Conservation (phyloP, 345 rosid species). For the Moricandia arvensis region DNA sequence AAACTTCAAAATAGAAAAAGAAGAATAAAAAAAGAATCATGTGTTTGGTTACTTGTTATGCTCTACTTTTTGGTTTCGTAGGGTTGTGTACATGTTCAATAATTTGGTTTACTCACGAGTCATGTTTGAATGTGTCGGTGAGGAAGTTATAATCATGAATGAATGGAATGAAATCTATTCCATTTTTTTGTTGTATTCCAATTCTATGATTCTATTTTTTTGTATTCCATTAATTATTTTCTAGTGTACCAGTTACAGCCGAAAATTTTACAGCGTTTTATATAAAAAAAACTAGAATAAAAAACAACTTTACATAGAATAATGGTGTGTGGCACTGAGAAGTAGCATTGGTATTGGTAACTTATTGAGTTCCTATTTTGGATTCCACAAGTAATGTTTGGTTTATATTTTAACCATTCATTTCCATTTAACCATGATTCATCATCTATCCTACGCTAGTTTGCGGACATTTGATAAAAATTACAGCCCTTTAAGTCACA, state of each 20-base stretch:
- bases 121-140: neutral
- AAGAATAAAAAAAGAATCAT: neutral
- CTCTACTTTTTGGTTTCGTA: neutral
- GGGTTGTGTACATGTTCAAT: neutral
- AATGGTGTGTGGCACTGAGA: neutral
- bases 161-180: too few relatives aligned
- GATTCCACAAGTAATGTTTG: neutral
- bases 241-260: too few relatives aligned
- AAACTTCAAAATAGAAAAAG: neutral
- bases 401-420: neutral
- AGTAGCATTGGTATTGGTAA: slow-evolving; percentile 23
- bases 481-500: neutral
- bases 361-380: too few relatives aligned
- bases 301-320: too few relatives aligned
- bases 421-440: neutral
- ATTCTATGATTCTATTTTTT: too few relatives aligned
- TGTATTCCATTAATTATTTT: too few relatives aligned
- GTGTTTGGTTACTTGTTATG: neutral
- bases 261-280: too few relatives aligned
- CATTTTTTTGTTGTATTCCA: too few relatives aligned
- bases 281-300: too few relatives aligned
- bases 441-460: neutral
- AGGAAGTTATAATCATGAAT: neutral
- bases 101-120: neutral
- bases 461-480: neutral